Evolutionary conservation across 176 grass and related monocot species (phyloP), one percentile per base, ranked within the genome.

Genomic region (Raddia guianensis): DNA sequence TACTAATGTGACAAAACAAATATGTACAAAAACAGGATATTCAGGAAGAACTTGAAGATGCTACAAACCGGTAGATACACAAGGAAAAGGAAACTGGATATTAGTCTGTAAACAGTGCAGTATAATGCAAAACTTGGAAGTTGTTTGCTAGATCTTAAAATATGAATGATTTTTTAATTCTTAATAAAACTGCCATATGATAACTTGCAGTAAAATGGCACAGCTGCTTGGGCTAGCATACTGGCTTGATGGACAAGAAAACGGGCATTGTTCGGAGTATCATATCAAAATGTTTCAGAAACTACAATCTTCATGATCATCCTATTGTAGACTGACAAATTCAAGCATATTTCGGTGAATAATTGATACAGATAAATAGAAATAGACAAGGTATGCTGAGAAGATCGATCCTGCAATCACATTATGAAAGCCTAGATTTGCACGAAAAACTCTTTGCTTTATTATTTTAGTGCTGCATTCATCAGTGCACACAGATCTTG

Each of bases 81-180:
- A 70, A 27, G 69, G 34, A 32, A 54, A 64, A 83, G 66, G 5
- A 53, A 77, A 70, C 3, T 56, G 44, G 54, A 87, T 56, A 56
- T 67, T 62, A 82, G 42, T 5, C 33, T 64, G 19, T 19, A 15
- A 76, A 72, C 3, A 11, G 11, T 82, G 12, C 45, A 16, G 83
- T 77, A 71, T 12, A 45, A 7, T 46, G 20, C 10, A 75, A 16
- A 56, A 80, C 33, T 62, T 60, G 70, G 66, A 63, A 21, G 51
- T 5, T 40, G 10, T 69, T 66, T 47, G 67, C 12, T 66, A 35
- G 34, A 72, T 52, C 45, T 62, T 68, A 7, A 50, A 73, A 45
- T 60, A 80, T 51, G 35, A 32, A 62, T 51, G 4, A 16, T 12
- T 16, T 27, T 7, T 12, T 37, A 0, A 76, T 1, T 60, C 59